Percentiles rank a stretch among this genome's conserved stretches.
phyloP scores from a whole-genome alignment of 1,284 basidiomycete genomes.

The Inonotus obliquus region DNA sequence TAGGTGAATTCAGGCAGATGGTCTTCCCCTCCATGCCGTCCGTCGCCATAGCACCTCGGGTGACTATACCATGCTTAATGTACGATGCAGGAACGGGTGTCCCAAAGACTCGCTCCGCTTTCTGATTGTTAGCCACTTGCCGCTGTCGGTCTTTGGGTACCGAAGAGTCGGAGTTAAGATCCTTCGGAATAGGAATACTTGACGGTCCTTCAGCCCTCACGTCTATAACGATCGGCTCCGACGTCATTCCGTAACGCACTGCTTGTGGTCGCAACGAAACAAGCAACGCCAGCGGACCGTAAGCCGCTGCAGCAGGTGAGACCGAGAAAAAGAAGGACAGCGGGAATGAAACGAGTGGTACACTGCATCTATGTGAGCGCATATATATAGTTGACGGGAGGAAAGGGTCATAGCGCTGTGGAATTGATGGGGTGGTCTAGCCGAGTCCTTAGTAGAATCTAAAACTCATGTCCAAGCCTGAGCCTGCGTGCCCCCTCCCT shows the following conservation, averaged over 20 bases:
- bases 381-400: constrained; percentile 7
- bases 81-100: constrained; percentile 1
- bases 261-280: neutral
- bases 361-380: neutral
- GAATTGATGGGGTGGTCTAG: constrained; percentile 11
- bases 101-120: constrained; percentile 3
- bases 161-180: neutral
- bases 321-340: neutral
- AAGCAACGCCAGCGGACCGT: too few relatives aligned
- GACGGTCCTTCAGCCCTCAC: constrained; percentile 7
- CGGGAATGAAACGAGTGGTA: neutral
- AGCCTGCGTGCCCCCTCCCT: constrained; percentile 1
- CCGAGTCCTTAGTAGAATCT: constrained; percentile 1
- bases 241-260: neutral
- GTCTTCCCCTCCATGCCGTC: neutral
- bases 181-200: neutral
- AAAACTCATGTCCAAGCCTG: constrained; percentile 6
- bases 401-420: constrained; percentile 18
- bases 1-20: constrained; percentile 10
- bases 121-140: neutral
- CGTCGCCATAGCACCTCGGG: neutral
- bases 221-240: neutral
- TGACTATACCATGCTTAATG: neutral
- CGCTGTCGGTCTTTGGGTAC: neutral
- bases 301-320: neutral